Evolutionary conservation across 2,329 filamentous ascomycete genomes (phyloP).

Genomic region (Aspergillus udagawae): DNA sequence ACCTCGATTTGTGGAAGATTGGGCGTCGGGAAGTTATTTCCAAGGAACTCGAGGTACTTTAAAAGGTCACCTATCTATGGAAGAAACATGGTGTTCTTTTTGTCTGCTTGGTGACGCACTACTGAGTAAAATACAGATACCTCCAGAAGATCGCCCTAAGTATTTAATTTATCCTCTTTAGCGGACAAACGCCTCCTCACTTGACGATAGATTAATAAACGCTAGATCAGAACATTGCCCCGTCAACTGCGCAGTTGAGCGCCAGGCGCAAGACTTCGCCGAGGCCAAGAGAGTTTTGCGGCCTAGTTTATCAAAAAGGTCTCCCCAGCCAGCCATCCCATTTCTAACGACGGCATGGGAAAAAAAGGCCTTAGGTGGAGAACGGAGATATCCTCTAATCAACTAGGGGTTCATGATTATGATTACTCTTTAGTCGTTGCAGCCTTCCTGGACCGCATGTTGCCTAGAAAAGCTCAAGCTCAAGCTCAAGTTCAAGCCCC

Average conservation of each 20-base stretch:
- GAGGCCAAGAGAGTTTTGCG: not conserved
- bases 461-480: not conserved
- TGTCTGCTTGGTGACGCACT: not conserved
- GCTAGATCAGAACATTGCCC: not conserved
- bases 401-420: not conserved
- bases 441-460: not conserved
- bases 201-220: not conserved
- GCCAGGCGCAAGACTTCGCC: too few species aligned
- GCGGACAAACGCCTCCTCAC: not conserved
- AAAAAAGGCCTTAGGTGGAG: not conserved
- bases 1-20: not conserved
- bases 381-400: not conserved
- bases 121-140: not conserved
- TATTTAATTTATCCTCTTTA: not conserved
- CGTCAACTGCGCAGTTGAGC: too few species aligned
- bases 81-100: not conserved
- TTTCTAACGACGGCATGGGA: not conserved
- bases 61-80: not conserved
- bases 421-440: not conserved
- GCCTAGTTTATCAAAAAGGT: not conserved
- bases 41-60: not conserved
- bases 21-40: not conserved
- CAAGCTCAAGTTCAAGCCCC: not conserved
- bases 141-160: not conserved
- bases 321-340: not conserved